Evolutionary conservation across 176 grass and related monocot species (phyloP).

Genomic region (Ananas comosus): DNA sequence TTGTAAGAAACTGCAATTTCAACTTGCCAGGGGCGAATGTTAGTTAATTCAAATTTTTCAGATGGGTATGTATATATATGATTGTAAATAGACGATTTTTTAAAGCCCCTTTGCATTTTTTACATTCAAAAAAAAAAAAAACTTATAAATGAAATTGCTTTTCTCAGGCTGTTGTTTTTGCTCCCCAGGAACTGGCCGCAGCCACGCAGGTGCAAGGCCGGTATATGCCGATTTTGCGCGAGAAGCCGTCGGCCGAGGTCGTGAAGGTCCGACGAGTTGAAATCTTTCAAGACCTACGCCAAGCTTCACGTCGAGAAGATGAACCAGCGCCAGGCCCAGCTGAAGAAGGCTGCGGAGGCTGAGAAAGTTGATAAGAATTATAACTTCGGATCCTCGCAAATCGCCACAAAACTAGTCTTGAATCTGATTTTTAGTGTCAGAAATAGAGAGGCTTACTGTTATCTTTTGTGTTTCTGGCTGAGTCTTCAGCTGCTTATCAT

Average conservation of each 20-base stretch:
- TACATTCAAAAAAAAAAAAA: too few species aligned
- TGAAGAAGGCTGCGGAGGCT: slow-evolving; percentile 60
- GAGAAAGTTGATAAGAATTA: slow-evolving; percentile 92
- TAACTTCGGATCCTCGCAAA: background rate
- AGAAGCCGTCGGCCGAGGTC: slow-evolving; percentile 51
- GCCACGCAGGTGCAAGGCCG: slow-evolving; percentile 69
- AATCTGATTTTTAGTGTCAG: too few species aligned
- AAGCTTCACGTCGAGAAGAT: slow-evolving; percentile 69
- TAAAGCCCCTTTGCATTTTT: too few species aligned
- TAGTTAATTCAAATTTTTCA: too few species aligned
- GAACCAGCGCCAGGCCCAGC: slow-evolving; percentile 44
- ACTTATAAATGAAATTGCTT: background rate
- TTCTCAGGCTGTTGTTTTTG: slow-evolving; percentile 66
- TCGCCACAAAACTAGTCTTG: too few species aligned
- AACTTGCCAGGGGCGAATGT: too few species aligned
- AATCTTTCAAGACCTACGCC: slow-evolving; percentile 64
- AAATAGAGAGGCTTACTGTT: too few species aligned
- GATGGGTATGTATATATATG: too few species aligned
- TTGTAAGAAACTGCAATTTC: too few species aligned
- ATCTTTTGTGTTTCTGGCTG: too few species aligned
- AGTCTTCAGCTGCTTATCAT: too few species aligned
- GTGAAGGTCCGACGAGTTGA: slow-evolving; percentile 86
- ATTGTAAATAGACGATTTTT: too few species aligned
- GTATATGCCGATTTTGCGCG: slow-evolving; percentile 57
- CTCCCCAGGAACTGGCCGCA: slow-evolving; percentile 62